Evolutionary conservation across 148 eudicot species (phyloP).

Genomic region (Camellia granthamiana): DNA sequence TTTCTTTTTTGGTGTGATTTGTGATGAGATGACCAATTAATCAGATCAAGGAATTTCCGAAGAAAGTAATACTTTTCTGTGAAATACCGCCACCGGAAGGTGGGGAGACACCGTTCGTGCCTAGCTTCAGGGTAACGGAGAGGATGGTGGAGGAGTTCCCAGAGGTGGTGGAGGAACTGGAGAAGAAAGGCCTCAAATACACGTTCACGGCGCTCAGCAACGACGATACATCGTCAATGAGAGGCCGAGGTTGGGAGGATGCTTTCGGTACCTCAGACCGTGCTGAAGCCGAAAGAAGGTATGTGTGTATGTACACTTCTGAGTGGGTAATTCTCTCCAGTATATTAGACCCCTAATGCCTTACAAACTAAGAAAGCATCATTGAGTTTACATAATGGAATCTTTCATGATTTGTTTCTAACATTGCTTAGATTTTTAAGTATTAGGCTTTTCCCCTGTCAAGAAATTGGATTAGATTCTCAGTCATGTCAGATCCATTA

Average conservation of each 20-base stretch:
- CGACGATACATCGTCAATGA: constrained; percentile 31
- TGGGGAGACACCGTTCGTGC: constrained; percentile 47
- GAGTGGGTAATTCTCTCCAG: no score
- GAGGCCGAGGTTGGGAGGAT: constrained; percentile 53
- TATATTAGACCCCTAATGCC: no score
- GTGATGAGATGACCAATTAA: neutral
- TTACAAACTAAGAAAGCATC: no score
- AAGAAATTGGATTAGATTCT: no score
- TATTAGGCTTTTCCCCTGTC: no score
- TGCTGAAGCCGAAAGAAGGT: constrained; percentile 45
- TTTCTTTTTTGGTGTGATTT: neutral
- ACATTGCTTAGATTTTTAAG: no score
- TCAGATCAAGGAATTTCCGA: constrained; percentile 37
- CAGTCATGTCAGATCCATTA: no score
- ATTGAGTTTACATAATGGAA: no score
- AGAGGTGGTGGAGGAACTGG: constrained; percentile 38
- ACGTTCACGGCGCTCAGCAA: constrained; percentile 37
- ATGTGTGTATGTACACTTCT: no score
- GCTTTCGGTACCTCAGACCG: constrained; percentile 41
- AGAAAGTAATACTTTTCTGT: constrained; percentile 46
- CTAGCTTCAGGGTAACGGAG: constrained; percentile 44
- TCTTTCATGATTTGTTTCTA: no score
- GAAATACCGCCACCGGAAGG: constrained; percentile 49
- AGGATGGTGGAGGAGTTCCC: constrained; percentile 46
- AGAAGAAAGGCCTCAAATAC: constrained; percentile 35